Conservation (phyloP, 2,329 filamentous ascomycete species). For the Teratosphaeria pseudoeucalypti region DNA sequence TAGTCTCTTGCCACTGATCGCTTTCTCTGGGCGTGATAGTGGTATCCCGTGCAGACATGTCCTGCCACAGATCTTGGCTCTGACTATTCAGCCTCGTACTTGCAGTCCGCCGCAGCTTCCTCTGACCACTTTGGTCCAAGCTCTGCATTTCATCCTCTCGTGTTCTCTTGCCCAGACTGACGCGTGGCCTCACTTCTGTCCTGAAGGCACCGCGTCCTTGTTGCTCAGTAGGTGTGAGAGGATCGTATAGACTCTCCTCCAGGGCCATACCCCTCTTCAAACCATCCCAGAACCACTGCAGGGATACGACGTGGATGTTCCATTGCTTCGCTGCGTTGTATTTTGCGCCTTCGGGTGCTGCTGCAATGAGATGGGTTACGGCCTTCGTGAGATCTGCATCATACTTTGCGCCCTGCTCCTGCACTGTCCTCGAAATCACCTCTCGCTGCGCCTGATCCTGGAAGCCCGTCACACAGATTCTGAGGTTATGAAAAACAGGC, state of each 20-base stretch:
- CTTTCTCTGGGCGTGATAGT: slow-evolving; percentile 11
- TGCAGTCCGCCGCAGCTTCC: slow-evolving; percentile 78
- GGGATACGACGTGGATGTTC: slow-evolving; percentile 66
- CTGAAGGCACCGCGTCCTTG: slow-evolving; percentile 67
- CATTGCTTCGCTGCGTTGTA: slow-evolving; percentile 79
- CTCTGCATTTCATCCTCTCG: slow-evolving; percentile 38
- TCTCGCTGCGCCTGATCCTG: slow-evolving; percentile 57
- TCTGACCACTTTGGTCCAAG: slow-evolving; percentile 38
- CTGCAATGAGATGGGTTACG: slow-evolving; percentile 80
- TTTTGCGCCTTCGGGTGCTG: slow-evolving; percentile 72
- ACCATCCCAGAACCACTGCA: slow-evolving; percentile 80
- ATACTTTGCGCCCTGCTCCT: slow-evolving; percentile 67
- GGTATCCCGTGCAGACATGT: slow-evolving; percentile 51
- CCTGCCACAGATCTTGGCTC: slow-evolving; percentile 77
- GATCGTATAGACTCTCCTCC: slow-evolving; percentile 77
- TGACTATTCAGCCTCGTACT: slow-evolving; percentile 75
- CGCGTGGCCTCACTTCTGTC: slow-evolving; percentile 32
- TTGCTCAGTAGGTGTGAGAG: slow-evolving; percentile 55
- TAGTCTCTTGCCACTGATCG: slow-evolving; percentile 18
- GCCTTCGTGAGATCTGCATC: slow-evolving; percentile 75
- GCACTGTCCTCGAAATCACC: slow-evolving; percentile 57
- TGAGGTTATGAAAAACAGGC: slow-evolving; percentile 51
- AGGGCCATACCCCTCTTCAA: slow-evolving; percentile 79
- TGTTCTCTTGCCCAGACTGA: slow-evolving; percentile 47
- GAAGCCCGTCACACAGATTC: slow-evolving; percentile 61